Conservation (phyloP, 805 yeast genomes). For the Monosporozyma yasuniensis region DNA sequence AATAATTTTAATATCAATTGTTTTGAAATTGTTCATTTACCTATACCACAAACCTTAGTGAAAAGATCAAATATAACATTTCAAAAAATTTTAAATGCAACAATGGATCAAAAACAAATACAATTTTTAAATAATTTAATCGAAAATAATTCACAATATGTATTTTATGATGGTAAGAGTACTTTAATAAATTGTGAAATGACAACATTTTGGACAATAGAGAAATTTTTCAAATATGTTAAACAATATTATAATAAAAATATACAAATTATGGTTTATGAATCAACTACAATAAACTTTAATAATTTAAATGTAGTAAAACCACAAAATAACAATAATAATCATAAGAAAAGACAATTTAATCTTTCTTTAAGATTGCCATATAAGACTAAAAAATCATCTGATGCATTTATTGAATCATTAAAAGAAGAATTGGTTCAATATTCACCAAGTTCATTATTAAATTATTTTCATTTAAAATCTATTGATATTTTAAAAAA, state of each 20-base stretch:
- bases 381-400: slow-evolving; percentile 8
- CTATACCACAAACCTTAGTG: slow-evolving; percentile 22
- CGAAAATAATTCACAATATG: slow-evolving; percentile 8
- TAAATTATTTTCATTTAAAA: slow-evolving; percentile 22
- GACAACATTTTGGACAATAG: slow-evolving; percentile 19
- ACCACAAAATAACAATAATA: neutral
- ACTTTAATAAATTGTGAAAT: slow-evolving; percentile 14
- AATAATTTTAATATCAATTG: neutral
- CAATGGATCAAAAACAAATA: slow-evolving; percentile 7
- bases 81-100: slow-evolving; percentile 14
- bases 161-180: slow-evolving; percentile 21
- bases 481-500: slow-evolving; percentile 2
- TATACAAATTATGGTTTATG: neutral
- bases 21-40: slow-evolving; percentile 12
- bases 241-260: neutral
- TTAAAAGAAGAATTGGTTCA: slow-evolving; percentile 25
- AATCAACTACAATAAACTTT: neutral
- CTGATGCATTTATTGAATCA: slow-evolving; percentile 23
- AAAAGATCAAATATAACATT: slow-evolving; percentile 21
- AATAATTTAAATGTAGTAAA: neutral
- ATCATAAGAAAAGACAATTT: neutral
- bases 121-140: slow-evolving; percentile 11
- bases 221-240: slow-evolving; percentile 10
- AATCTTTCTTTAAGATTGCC: slow-evolving; percentile 17
- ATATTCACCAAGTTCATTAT: slow-evolving; percentile 26